Conservation (phyloP, 2,329 filamentous ascomycete genomes). For the Penicillium psychrosexuale region DNA sequence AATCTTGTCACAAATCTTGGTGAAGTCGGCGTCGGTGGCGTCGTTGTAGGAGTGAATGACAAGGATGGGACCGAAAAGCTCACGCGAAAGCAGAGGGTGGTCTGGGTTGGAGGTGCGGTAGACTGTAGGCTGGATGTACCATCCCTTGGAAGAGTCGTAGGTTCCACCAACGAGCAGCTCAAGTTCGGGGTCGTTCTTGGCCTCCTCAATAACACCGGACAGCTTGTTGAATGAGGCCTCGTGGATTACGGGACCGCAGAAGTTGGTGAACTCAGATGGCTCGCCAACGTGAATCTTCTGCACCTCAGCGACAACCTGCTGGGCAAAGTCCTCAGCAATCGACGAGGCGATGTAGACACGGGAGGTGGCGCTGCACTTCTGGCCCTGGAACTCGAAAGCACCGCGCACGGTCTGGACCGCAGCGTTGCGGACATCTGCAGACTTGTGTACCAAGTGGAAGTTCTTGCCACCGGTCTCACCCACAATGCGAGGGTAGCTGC, state of each 20-base stretch:
- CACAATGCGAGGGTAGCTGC: constrained; percentile 81
- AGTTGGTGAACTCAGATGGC: constrained; percentile 69
- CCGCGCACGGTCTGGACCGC: constrained; percentile 79
- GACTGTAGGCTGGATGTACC: constrained; percentile 79
- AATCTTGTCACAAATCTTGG: constrained; percentile 53
- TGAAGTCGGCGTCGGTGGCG: constrained; percentile 55
- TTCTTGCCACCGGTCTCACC: constrained; percentile 93
- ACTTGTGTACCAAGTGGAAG: constrained; percentile 78
- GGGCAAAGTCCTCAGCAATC: constrained; percentile 68
- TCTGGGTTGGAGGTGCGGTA: constrained; percentile 70
- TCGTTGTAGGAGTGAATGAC: constrained; percentile 77
- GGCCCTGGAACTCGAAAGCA: constrained; percentile 86
- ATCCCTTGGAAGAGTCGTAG: constrained; percentile 74
- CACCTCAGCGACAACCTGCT: constrained; percentile 65
- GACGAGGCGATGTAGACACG: constrained; percentile 75
- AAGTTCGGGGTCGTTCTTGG: constrained; percentile 71
- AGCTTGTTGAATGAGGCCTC: constrained; percentile 78
- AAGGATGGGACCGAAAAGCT: constrained; percentile 79
- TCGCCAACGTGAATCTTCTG: constrained; percentile 67
- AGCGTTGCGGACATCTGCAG: constrained; percentile 74
- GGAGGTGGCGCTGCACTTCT: constrained; percentile 86
- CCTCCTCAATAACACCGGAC: constrained; percentile 69
- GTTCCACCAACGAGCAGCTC: constrained; percentile 71
- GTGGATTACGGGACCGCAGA: constrained; percentile 86
- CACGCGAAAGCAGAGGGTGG: constrained; percentile 70